Evolutionary conservation across 1,284 basidiomycete species (phyloP), one percentile per base, ranked within the genome.

Genomic region (Rhizoctonia solani): DNA sequence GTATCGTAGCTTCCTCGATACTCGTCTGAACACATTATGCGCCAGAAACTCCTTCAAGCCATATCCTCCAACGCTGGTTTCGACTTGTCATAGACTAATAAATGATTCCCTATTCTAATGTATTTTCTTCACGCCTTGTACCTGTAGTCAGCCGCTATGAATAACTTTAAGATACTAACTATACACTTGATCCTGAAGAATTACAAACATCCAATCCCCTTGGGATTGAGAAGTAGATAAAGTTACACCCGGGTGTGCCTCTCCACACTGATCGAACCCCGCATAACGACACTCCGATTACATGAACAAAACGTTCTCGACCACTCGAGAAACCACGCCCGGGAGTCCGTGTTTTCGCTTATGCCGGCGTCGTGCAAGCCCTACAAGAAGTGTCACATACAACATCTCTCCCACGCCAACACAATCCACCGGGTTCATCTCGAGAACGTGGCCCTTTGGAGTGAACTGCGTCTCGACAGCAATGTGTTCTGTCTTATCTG

Each of bases 31-130:
- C 74, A 75, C 14, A 79, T 83, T 2, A 78, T 97, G 29, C 79
- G 83, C n/a, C 78, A 83, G 52, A 96, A 95, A 76, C 79, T 96
- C n/a, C 73, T 95, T 11, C 89, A 93, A 74, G 90, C 94, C 2
- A 92, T 96, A 73, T 88, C 83, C 53, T 85, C 90, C 0, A 88
- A 87, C 32, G 92, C 92, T 4, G 94, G 93, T 0, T 97, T 97
- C 71, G 92, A 97, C 78, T 80, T 95, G 68, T 95, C 91, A 4
- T 94, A 76, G 44, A 59, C 32, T 21, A 29, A 27, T 23, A 47
- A n/a, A 23, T 47, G 29, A 11, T 49, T 49, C 25, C 41, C 14
- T 4, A 21, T n/a, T n/a, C 41, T 6, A 21, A 16, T 44, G 41
- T 49, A 27, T 49, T 25, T 27, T 23, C 46, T 13, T 13, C 46